These are phyloP conservation scores for Plasmodium coatneyi DNA, from an alignment of 169 alveolate genomes.

Conservation along the genomic window DNA sequence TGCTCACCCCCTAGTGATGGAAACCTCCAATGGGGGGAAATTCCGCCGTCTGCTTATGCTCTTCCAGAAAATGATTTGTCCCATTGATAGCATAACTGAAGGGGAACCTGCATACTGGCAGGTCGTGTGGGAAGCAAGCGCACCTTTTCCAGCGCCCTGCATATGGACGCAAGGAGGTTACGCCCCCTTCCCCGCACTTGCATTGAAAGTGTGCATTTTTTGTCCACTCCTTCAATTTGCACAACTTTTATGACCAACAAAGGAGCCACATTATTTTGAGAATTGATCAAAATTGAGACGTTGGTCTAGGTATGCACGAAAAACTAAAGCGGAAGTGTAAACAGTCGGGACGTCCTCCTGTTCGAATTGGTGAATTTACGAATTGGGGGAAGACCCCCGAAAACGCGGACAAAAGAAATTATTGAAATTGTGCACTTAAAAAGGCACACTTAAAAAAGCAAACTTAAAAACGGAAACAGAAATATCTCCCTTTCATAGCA, in stretches of 20 bases:
- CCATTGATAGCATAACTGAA: not conserved
- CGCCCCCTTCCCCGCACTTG: not conserved
- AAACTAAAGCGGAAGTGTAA: not conserved
- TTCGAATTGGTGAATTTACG: not conserved
- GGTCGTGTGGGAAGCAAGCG: not conserved
- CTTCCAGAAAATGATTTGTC: not conserved
- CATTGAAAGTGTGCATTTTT: not conserved
- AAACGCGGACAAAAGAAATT: not conserved
- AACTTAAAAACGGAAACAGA: not conserved
- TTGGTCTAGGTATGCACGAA: not conserved
- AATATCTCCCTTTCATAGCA: not conserved
- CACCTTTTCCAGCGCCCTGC: not conserved
- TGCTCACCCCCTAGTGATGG: not conserved
- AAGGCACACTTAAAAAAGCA: not conserved
- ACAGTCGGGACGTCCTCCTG: not conserved
- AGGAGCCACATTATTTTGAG: not conserved
- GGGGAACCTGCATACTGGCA: not conserved
- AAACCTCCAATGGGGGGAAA: not conserved
- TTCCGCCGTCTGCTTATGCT: not conserved
- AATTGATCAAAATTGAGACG: not conserved
- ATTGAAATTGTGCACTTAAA: not conserved
- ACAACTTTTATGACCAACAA: not conserved
- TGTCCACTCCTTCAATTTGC: not conserved
- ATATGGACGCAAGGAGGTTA: not conserved
- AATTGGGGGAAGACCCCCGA: not conserved